phyloP scores from a whole-genome alignment of 805 yeast genomes.

The Barnettozyma pratensis region DNA sequence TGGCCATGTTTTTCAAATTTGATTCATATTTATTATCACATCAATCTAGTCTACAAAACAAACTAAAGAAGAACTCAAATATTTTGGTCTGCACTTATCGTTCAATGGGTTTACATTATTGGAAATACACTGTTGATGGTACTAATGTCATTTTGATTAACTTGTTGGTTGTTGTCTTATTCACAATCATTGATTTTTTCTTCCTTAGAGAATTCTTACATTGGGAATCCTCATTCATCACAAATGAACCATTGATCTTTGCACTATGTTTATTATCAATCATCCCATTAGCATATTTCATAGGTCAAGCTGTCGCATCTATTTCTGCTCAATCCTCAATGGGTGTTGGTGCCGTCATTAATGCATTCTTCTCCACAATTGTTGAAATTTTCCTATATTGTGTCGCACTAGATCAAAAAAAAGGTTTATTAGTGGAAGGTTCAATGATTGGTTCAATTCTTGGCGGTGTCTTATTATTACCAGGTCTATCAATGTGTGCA shows the following conservation, averaged over 20 bases:
- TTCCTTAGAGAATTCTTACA: slow-evolving; percentile 46
- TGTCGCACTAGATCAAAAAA: slow-evolving; percentile 81
- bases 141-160: slow-evolving; percentile 91
- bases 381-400: slow-evolving; percentile 91
- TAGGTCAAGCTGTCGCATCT: slow-evolving; percentile 99
- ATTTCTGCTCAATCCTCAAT: slow-evolving; percentile 97
- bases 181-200: slow-evolving; percentile 77
- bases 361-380: slow-evolving; percentile 94
- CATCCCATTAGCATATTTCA: slow-evolving; percentile 91
- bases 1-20: slow-evolving; percentile 72
- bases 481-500: slow-evolving; percentile 96
- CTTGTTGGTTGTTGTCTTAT: slow-evolving; percentile 68
- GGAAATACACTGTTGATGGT: slow-evolving; percentile 94
- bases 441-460: slow-evolving; percentile 89
- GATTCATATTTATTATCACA: slow-evolving; percentile 33
- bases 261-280: slow-evolving; percentile 75
- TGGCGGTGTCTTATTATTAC: slow-evolving; percentile 86
- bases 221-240: slow-evolving; percentile 25
- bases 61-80: slow-evolving; percentile 34
- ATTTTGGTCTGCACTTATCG: slow-evolving; percentile 87
- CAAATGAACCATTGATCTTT: slow-evolving; percentile 65
- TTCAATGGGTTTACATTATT: slow-evolving; percentile 87
- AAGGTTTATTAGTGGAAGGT: slow-evolving; percentile 91
- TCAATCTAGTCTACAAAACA: slow-evolving; percentile 10
- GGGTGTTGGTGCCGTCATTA: slow-evolving; percentile 98